Evolutionary conservation across 2,329 filamentous ascomycete genomes (phyloP).

Genomic region (Penicillium hesseltinei): DNA sequence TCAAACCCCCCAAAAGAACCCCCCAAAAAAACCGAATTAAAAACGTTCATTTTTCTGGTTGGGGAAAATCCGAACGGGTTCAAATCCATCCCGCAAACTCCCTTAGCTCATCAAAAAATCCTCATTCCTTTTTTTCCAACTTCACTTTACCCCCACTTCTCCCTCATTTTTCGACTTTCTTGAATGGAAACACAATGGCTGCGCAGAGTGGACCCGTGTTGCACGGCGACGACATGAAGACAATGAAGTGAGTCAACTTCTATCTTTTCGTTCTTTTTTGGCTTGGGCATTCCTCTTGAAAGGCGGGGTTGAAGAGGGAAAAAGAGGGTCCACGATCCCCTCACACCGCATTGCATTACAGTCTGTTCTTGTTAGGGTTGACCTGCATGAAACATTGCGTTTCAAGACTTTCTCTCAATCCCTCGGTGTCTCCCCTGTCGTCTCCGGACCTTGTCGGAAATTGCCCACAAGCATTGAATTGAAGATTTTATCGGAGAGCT

Average conservation of each 20-base stretch:
- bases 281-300: not conserved
- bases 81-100: constrained; percentile 32
- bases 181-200: constrained; percentile 45
- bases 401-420: not conserved
- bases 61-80: constrained; percentile 16
- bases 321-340: constrained; percentile 16
- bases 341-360: constrained; percentile 22
- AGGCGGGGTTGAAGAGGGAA: constrained; percentile 3
- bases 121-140: constrained; percentile 18
- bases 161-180: constrained; percentile 3
- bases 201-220: constrained; percentile 49
- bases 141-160: constrained; percentile 14
- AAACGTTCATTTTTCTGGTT: not conserved
- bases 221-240: constrained; percentile 58
- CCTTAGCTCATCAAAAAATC: constrained; percentile 33
- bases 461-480: constrained; percentile 3
- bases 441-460: constrained; percentile 8
- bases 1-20: not conserved
- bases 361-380: not conserved
- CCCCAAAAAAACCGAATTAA: not conserved
- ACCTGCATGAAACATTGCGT: constrained; percentile 12
- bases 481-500: not conserved
- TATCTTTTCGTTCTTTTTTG: not conserved
- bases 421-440: not conserved
- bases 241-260: constrained; percentile 54